phyloP scores from a whole-genome alignment of 352 stramenopile genomes.

The Globisporangium canariense region DNA sequence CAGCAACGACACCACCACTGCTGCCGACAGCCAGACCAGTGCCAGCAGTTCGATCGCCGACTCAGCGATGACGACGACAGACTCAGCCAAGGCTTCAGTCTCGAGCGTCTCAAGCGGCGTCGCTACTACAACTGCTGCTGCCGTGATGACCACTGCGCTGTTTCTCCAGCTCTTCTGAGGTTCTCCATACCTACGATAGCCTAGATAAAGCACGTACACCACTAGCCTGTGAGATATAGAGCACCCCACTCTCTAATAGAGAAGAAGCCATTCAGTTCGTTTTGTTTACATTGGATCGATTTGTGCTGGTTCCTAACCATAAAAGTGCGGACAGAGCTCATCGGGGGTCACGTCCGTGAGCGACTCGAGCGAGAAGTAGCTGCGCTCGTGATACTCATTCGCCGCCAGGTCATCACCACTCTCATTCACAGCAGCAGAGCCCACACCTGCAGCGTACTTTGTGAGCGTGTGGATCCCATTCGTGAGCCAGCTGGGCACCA shows the following conservation, averaged over 20 bases:
- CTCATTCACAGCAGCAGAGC: no score
- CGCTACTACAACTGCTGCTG: background rate
- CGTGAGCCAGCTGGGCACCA: slow-evolving; percentile 12
- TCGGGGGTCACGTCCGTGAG: slow-evolving; percentile 47
- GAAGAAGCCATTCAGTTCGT: background rate
- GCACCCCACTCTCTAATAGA: background rate
- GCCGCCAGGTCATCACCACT: slow-evolving; percentile 18
- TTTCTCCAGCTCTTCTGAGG: background rate
- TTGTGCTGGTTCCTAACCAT: slow-evolving; percentile 15
- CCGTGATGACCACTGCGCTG: background rate
- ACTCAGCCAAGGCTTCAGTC: background rate
- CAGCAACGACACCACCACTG: background rate
- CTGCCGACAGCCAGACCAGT: background rate
- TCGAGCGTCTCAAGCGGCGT: background rate
- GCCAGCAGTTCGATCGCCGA: background rate
- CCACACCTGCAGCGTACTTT: slow-evolving; percentile 17
- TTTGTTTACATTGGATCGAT: background rate
- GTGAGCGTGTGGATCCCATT: slow-evolving; percentile 37
- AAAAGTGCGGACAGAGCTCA: slow-evolving; percentile 54
- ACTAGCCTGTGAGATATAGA: background rate
- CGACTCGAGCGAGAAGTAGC: slow-evolving; percentile 62
- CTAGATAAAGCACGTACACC: background rate
- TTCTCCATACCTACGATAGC: background rate
- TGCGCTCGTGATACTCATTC: slow-evolving; percentile 52
- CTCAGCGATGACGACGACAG: background rate